phyloP scores from a whole-genome alignment of 495 filamentous ascomycete species.

The Xylaria cubensis region DNA sequence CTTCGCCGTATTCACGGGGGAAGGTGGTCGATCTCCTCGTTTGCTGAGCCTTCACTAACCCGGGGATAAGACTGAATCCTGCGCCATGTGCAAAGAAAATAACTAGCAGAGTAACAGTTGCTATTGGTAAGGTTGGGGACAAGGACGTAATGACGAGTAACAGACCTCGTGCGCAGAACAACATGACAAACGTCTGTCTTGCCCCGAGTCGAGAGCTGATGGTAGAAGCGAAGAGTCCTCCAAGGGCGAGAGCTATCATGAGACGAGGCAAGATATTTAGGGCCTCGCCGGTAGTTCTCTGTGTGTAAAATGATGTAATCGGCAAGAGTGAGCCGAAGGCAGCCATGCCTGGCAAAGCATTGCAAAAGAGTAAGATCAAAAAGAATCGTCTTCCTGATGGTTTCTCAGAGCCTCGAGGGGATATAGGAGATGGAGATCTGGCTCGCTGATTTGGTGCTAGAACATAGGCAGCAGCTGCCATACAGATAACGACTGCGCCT shows the following conservation, averaged over 20 bases:
- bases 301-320: neutral
- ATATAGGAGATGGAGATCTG: too few species aligned
- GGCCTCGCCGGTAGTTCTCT: neutral
- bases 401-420: neutral
- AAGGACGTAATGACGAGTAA: neutral
- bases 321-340: neutral
- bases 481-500: neutral
- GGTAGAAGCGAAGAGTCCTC: neutral
- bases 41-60: conserved; percentile 1
- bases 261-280: neutral
- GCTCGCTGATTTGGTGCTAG: neutral
- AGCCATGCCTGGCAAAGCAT: neutral
- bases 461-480: neutral
- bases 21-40: neutral
- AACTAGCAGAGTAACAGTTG: conserved; percentile 7
- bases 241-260: neutral
- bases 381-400: neutral
- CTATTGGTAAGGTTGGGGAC: neutral
- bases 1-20: conserved; percentile 7
- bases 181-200: neutral
- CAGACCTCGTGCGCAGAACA: conserved; percentile 3
- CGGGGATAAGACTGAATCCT: conserved; percentile 8
- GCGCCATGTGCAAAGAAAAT: conserved; percentile 1
- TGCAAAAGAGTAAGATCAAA: neutral
- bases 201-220: conserved; percentile 5